These are phyloP conservation scores for Fraxinus angustifolia DNA, from an alignment of 305 asterid species.

Conservation along the genomic window DNA sequence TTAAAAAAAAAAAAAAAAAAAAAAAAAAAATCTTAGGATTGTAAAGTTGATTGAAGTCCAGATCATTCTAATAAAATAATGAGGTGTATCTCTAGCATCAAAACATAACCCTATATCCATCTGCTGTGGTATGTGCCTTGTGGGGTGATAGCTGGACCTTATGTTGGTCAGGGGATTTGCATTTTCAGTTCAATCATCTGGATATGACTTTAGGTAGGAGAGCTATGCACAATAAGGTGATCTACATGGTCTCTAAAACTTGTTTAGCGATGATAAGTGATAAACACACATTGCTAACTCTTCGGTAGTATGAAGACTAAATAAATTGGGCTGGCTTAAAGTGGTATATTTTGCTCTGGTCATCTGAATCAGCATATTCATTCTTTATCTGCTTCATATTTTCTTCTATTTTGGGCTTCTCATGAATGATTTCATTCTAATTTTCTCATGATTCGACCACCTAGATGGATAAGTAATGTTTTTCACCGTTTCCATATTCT, in stretches of 20 bases:
- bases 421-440: neutral
- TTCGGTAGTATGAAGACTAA: neutral
- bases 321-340: neutral
- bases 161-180: neutral
- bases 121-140: neutral
- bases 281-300: neutral
- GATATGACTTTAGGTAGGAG: neutral
- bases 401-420: slow-evolving; percentile 5
- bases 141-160: slow-evolving; percentile 5
- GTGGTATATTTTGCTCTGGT: neutral
- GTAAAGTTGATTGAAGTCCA: neutral
- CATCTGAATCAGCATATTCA: slow-evolving; percentile 12
- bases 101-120: neutral
- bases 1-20: neutral
- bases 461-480: slow-evolving; percentile 12
- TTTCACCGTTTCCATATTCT: slow-evolving; percentile 24
- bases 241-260: slow-evolving; percentile 1
- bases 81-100: neutral
- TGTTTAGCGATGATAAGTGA: neutral
- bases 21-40: neutral
- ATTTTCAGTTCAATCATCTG: neutral
- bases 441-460: slow-evolving; percentile 3
- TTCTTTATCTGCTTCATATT: neutral
- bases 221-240: neutral
- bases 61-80: neutral